Evolutionary conservation across 805 yeast species (phyloP).

Genomic region (Metahyphopichia silvanorum): DNA sequence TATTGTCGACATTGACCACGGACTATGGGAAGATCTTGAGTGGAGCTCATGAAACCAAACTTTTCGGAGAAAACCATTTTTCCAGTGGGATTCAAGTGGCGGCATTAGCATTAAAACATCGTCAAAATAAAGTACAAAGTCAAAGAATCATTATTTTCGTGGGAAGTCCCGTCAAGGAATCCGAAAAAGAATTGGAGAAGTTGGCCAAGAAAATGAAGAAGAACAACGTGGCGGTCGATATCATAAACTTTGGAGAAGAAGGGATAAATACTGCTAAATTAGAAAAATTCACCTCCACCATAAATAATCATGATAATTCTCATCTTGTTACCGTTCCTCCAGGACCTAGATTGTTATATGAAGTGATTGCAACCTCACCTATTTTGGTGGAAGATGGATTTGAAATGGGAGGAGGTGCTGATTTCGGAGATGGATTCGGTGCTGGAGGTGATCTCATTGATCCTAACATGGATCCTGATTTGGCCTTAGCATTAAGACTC

Average conservation of each 20-base stretch:
- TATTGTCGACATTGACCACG: conserved; percentile 81
- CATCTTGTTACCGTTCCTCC: conserved; percentile 87
- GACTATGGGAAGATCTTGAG: conserved; percentile 83
- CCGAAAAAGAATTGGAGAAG: conserved; percentile 68
- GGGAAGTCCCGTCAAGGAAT: conserved; percentile 77
- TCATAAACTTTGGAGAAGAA: conserved; percentile 91
- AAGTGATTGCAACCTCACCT: conserved; percentile 72
- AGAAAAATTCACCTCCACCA: conserved; percentile 71
- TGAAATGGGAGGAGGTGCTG: conserved; percentile 44
- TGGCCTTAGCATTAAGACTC: conserved; percentile 91
- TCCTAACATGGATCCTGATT: conserved; percentile 93
- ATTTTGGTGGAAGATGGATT: conserved; percentile 67
- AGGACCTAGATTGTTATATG: conserved; percentile 81
- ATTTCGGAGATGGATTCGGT: conserved; percentile 42
- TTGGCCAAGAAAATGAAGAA: conserved; percentile 92
- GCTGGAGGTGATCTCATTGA: conserved; percentile 52
- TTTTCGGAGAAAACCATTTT: conserved; percentile 66
- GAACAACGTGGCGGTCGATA: conserved; percentile 85
- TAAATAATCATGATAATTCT: conserved; percentile 72
- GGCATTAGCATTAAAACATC: conserved; percentile 84
- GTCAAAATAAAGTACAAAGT: conserved; percentile 89
- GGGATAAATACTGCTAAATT: conserved; percentile 70
- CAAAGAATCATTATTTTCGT: conserved; percentile 89
- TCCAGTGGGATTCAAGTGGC: conserved; percentile 91
- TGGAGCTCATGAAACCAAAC: conserved; percentile 76